Conservation (phyloP, 495 filamentous ascomycete genomes). For the Oleoguttula mirabilis region DNA sequence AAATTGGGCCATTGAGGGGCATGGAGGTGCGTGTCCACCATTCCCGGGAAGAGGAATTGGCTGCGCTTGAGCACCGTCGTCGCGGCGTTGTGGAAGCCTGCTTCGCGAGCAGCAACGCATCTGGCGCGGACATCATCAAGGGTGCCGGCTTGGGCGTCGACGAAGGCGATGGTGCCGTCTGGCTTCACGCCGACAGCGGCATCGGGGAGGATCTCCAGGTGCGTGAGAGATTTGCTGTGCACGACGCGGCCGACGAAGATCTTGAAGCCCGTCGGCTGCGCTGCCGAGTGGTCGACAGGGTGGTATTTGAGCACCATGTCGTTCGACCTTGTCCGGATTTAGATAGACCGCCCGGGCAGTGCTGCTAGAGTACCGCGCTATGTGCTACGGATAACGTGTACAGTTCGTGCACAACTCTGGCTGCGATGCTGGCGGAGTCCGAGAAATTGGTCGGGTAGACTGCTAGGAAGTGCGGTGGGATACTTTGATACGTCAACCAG, state of each 20-base stretch:
- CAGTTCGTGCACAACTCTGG: too few relatives aligned
- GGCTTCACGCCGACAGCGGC: conserved; percentile 53
- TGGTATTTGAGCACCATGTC: too few relatives aligned
- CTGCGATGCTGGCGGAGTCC: too few relatives aligned
- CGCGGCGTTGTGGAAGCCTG: conserved; percentile 2
- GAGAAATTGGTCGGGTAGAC: too few relatives aligned
- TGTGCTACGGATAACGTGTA: too few relatives aligned
- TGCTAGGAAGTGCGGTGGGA: too few relatives aligned
- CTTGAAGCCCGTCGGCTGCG: not conserved
- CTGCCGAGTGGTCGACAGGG: too few relatives aligned
- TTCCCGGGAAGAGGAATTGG: conserved; percentile 14
- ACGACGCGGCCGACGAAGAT: conserved; percentile 42
- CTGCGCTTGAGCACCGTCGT: not conserved
- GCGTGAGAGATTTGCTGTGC: conserved; percentile 40
- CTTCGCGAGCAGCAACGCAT: not conserved
- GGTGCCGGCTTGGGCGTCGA: conserved; percentile 26
- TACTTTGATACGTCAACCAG: too few relatives aligned
- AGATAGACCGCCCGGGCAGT: too few relatives aligned
- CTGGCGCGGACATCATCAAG: not conserved
- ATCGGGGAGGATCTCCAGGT: conserved; percentile 44
- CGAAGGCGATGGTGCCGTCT: conserved; percentile 49
- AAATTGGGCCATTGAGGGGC: conserved; percentile 14
- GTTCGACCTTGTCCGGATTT: too few relatives aligned
- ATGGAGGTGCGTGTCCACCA: conserved; percentile 12
- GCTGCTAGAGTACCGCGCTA: too few relatives aligned